Conservation (phyloP, 1,284 basidiomycete species). For the Melampsora larici-populina region DNA sequence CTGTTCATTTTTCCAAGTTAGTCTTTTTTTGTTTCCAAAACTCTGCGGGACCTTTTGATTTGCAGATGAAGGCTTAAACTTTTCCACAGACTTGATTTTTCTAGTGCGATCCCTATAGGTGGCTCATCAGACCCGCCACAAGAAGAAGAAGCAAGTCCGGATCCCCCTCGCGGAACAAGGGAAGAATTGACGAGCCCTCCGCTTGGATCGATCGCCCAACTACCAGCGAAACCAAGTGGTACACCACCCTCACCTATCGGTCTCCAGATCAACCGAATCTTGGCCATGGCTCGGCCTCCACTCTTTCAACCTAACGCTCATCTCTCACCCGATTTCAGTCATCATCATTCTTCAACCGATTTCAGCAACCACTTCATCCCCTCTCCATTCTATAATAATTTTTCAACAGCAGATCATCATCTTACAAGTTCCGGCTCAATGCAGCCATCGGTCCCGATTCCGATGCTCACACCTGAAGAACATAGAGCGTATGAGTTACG, state of each 20-base stretch:
- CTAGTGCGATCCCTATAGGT: background rate
- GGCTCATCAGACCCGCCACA: too few species aligned
- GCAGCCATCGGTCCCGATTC: background rate
- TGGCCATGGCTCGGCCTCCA: background rate
- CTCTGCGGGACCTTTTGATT: background rate
- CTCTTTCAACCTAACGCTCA: too few species aligned
- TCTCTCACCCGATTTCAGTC: too few species aligned
- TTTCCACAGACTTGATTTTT: conserved; percentile 5
- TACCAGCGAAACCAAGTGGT: background rate
- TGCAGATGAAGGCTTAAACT: background rate
- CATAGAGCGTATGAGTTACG: background rate
- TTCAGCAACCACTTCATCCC: too few species aligned
- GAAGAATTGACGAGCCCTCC: too few species aligned
- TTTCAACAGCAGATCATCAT: too few species aligned
- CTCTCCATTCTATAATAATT: too few species aligned
- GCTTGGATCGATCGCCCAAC: background rate
- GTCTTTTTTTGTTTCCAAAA: background rate
- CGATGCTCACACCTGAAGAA: background rate
- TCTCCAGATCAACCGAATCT: background rate
- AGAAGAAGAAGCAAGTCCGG: too few species aligned
- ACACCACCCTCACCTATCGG: background rate
- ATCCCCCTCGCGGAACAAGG: too few species aligned
- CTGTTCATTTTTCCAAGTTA: conserved; percentile 1
- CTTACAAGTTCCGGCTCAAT: too few species aligned
- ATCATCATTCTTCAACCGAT: too few species aligned